Evolutionary conservation across 345 rosid species (phyloP).

Genomic region (Aquilaria yunnanensis): DNA sequence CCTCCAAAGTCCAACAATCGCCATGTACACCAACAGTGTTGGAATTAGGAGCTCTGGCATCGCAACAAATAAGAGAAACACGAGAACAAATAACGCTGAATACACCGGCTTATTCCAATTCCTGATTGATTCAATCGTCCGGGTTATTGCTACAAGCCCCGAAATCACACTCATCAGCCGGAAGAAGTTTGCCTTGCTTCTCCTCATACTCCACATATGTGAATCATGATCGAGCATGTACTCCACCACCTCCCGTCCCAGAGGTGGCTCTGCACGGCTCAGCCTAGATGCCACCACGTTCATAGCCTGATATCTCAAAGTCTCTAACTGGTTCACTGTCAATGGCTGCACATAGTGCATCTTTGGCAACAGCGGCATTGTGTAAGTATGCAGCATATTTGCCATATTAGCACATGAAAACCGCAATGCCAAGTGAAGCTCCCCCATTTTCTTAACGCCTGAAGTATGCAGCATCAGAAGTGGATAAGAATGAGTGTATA

Average conservation of each 20-base stretch:
- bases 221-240: conserved; percentile 74
- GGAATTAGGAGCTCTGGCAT: conserved; percentile 55
- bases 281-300: conserved; percentile 49
- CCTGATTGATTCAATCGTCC: conserved; percentile 34
- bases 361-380: conserved; percentile 53
- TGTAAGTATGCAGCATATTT: conserved; percentile 57
- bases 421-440: conserved; percentile 67
- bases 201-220: conserved; percentile 82
- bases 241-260: conserved; percentile 70
- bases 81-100: conserved; percentile 36
- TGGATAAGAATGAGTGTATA: conserved; percentile 73
- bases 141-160: conserved; percentile 27
- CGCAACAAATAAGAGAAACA: conserved; percentile 38
- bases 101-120: conserved; percentile 50
- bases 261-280: conserved; percentile 58
- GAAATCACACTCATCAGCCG: conserved; percentile 52
- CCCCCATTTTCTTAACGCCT: conserved; percentile 70
- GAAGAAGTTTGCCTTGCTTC: conserved; percentile 71
- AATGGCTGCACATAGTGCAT: conserved; percentile 64
- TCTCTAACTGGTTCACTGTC: conserved; percentile 47
- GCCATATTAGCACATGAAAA: conserved; percentile 54
- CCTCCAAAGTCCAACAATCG: conserved; percentile 45
- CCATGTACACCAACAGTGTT: conserved; percentile 32
- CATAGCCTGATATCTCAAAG: conserved; percentile 58
- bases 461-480: conserved; percentile 51